These are phyloP conservation scores for Phytophthora sansomeana DNA, from an alignment of 352 stramenopile species.

Conservation along the genomic window DNA sequence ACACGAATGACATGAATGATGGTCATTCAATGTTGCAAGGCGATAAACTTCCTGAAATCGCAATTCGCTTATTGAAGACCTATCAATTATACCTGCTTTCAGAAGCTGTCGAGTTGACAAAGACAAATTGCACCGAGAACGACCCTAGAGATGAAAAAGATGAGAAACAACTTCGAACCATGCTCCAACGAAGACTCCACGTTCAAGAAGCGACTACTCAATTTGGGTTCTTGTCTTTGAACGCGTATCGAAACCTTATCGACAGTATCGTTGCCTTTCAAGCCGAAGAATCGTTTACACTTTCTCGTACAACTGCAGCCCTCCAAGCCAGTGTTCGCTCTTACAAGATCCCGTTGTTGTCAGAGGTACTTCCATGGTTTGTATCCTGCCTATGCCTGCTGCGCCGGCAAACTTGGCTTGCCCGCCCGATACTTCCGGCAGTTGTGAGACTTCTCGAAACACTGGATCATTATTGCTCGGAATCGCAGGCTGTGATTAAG, in stretches of 20 bases:
- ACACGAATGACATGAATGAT: constrained; percentile 10
- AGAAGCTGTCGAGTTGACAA: constrained; percentile 75
- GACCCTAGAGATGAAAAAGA: constrained; percentile 8
- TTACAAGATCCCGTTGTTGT: constrained; percentile 62
- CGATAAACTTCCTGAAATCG: constrained; percentile 42
- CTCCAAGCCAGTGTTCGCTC: constrained; percentile 49
- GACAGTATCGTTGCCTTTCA: constrained; percentile 57
- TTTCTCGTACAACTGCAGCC: constrained; percentile 29
- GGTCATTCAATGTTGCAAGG: not conserved
- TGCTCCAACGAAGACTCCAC: constrained; percentile 42
- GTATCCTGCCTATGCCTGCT: constrained; percentile 83
- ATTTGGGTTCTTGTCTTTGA: constrained; percentile 72
- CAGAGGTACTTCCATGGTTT: constrained; percentile 78
- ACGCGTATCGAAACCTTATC: constrained; percentile 62
- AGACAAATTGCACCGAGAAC: constrained; percentile 34
- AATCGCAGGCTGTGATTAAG: constrained; percentile 65
- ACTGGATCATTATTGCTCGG: constrained; percentile 81
- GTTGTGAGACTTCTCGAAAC: constrained; percentile 69
- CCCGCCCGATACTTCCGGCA: constrained; percentile 69
- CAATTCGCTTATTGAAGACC: constrained; percentile 67
- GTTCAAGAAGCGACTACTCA: constrained; percentile 77
- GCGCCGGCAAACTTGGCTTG: constrained; percentile 82
- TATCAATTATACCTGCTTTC: constrained; percentile 84
- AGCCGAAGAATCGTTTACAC: constrained; percentile 56
- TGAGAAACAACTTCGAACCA: constrained; percentile 14